Base-by-base conservation (phyloP, 441 rosid genomes). In the Croton laevigatus region DNA sequence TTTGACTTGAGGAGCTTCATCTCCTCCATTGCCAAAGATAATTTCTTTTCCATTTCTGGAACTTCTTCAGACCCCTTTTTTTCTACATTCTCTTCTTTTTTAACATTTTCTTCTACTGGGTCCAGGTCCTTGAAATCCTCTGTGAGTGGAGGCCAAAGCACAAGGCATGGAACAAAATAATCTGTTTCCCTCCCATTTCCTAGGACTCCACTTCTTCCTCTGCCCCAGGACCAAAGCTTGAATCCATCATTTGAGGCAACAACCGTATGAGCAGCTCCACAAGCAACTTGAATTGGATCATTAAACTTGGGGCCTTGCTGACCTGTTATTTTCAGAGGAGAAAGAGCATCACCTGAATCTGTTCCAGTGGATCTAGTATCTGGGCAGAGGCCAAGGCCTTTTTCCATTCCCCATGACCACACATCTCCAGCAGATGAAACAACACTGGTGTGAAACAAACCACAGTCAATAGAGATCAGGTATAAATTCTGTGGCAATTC, bases 331-430 rank as follows among this genome's bases (percentile, higher is more conserved):
- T 65, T 74, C 40, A 81, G 64, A 19, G 98, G 98, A 16, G 72
- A 74, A 61, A 84, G 54, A 59, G 94, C 98, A 75, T 91, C 97
- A 13, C 97, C 98, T 16, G 88, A 72, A 71, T 91, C 96, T 65
- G 82, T 64, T 49, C 83, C 90, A 0, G 81, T 11, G 61, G 80
- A 89, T 67, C 81, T 80, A 70, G 94, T 94, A 79, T 84, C 87
- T 1, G 97, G 98, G 80, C 97, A 91, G 71, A 91, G 80, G 52
- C 97, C 97, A 63, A 91, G 79, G 55, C 98, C 97, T 73, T 80
- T 88, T 75, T 86, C 92, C 98, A 93, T 91, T 60, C 97, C 98
- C 98, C 96, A 93, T 0, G 93, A 91, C 98, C 97, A 87, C 62
- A 89, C 86, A n/a, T 80, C 86, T 75, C 98, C 98, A 6, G 82